phyloP scores from a whole-genome alignment of 345 rosid genomes.

The Euclidium syriacum region DNA sequence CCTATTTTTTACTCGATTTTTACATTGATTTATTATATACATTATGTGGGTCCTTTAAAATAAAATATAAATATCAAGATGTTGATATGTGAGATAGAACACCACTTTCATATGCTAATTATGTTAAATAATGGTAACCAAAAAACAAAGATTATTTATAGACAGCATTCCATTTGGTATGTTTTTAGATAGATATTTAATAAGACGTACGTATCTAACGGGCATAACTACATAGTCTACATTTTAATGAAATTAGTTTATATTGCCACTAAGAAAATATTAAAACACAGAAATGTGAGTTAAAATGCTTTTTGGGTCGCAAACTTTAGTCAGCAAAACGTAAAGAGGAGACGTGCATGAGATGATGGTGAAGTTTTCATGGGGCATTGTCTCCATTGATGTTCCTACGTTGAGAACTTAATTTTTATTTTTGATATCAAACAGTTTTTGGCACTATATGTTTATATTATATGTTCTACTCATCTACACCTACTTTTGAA shows the following conservation, averaged over 20 bases:
- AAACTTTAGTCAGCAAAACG: slow-evolving; percentile 21
- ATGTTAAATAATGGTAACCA: slow-evolving; percentile 1
- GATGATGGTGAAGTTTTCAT: slow-evolving; percentile 28
- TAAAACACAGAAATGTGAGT: background rate
- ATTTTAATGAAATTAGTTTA: background rate
- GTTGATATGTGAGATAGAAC: slow-evolving; percentile 19
- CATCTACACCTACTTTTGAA: background rate
- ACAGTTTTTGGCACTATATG: background rate
- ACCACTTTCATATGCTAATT: slow-evolving; percentile 5
- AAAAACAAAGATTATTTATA: background rate
- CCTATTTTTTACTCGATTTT: slow-evolving; percentile 5
- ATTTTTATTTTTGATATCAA: background rate
- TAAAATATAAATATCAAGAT: slow-evolving; percentile 3
- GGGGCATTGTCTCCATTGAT: slow-evolving; percentile 23
- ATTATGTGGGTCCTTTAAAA: background rate
- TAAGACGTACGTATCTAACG: slow-evolving; percentile 9
- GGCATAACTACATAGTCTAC: background rate
- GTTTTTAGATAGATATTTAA: background rate
- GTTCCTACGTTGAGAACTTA: slow-evolving; percentile 2
- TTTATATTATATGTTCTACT: background rate
- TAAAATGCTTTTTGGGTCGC: slow-evolving; percentile 15
- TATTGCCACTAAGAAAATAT: background rate
- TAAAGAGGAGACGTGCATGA: slow-evolving; percentile 31
- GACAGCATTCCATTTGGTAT: background rate
- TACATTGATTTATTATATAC: background rate